phyloP scores from a whole-genome alignment of 1,284 basidiomycete species.

The Tremellales sp. region DNA sequence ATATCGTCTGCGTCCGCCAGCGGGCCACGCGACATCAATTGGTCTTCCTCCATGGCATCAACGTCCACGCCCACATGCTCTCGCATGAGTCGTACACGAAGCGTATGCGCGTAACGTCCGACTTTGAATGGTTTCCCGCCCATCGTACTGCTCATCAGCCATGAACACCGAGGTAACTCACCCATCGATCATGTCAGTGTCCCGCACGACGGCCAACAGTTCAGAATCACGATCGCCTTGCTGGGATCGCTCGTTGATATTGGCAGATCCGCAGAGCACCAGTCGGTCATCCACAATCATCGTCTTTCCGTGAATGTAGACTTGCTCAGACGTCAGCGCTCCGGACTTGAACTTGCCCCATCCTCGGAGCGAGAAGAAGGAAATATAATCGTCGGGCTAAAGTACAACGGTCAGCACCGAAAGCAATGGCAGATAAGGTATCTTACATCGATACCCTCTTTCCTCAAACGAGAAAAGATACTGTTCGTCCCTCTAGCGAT shows the following conservation, averaged over 20 bases:
- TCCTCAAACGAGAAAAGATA: conserved; percentile 80
- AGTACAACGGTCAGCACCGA: conserved; percentile 3
- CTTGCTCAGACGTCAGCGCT: conserved; percentile 83
- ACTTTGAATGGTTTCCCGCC: conserved; percentile 92
- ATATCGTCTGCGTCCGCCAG: conserved; percentile 56
- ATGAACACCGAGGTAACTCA: conserved; percentile 41
- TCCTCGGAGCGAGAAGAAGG: conserved; percentile 83
- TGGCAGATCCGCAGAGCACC: conserved; percentile 98
- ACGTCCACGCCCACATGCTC: conserved; percentile 96
- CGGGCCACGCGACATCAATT: conserved; percentile 59
- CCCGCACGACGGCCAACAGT: conserved; percentile 83
- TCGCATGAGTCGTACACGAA: conserved; percentile 90
- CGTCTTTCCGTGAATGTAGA: conserved; percentile 81
- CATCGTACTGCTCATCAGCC: conserved; percentile 65
- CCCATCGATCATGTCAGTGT: conserved; percentile 95
- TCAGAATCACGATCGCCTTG: conserved; percentile 96
- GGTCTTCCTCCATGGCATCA: conserved; percentile 78
- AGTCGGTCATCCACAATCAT: conserved; percentile 93
- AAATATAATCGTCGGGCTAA: conserved; percentile 88
- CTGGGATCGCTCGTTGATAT: conserved; percentile 96
- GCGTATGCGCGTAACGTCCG: conserved; percentile 90
- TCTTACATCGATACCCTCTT: conserved; percentile 82
- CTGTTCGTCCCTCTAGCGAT: conserved; percentile 87
- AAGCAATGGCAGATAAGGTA: not conserved
- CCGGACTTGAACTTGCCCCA: conserved; percentile 91